Conservation (phyloP, 116 monocot species). For the Trichopus zeylanicus region DNA sequence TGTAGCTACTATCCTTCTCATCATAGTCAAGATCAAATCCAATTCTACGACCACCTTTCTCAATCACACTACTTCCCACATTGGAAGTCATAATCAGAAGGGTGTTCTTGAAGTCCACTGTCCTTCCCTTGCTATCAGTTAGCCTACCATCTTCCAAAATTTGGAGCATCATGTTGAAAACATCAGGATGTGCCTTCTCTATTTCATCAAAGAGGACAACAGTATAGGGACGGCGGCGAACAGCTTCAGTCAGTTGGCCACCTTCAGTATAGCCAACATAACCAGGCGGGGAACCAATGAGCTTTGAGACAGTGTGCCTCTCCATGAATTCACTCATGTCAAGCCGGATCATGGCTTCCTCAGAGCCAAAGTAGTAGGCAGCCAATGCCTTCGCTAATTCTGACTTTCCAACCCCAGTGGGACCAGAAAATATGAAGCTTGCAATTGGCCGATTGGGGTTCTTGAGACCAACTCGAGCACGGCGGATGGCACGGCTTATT, state of each 20-base stretch:
- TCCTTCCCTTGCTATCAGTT: slow-evolving; percentile 18
- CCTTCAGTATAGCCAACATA: slow-evolving; percentile 29
- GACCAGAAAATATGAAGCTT: slow-evolving; percentile 20
- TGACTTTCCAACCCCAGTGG: slow-evolving; percentile 28
- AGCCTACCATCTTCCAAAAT: slow-evolving; percentile 28
- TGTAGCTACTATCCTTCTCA: slow-evolving; percentile 21
- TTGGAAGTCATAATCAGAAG: slow-evolving; percentile 26
- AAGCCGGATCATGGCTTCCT: slow-evolving; percentile 21
- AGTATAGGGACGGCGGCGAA: slow-evolving; percentile 19
- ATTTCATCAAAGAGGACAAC: slow-evolving; percentile 24
- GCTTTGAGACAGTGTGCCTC: slow-evolving; percentile 18
- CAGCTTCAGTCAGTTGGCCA: slow-evolving; percentile 21
- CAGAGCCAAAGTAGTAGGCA: slow-evolving; percentile 16
- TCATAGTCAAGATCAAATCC: slow-evolving; percentile 17
- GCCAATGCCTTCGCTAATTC: slow-evolving; percentile 22
- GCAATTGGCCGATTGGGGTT: slow-evolving; percentile 18
- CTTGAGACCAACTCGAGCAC: slow-evolving; percentile 19
- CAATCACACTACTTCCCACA: slow-evolving; percentile 19
- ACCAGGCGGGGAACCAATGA: slow-evolving; percentile 26
- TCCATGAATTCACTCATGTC: slow-evolving; percentile 31
- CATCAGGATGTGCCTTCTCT: slow-evolving; percentile 24
- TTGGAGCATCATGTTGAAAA: slow-evolving; percentile 32
- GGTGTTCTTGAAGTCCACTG: slow-evolving; percentile 29
- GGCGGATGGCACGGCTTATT: slow-evolving; percentile 15
- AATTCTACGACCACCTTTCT: slow-evolving; percentile 16